phyloP scores from a whole-genome alignment of 495 filamentous ascomycete species.

The Talaromyces borbonicus region DNA sequence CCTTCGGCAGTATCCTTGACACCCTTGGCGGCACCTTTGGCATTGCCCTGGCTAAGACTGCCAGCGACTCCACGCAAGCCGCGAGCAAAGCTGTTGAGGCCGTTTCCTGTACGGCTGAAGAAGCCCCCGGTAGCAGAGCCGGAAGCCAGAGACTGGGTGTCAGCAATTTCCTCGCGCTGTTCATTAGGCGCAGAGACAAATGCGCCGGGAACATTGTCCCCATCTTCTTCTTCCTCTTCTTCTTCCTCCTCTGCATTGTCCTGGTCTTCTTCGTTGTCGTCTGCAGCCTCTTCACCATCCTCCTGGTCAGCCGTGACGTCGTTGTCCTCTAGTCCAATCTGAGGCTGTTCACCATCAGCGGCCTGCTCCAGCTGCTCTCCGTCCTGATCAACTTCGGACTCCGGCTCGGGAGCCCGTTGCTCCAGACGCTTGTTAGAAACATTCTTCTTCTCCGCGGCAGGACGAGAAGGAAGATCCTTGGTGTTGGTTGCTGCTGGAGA shows the following conservation, averaged over 20 bases:
- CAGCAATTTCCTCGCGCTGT: constrained; percentile 24
- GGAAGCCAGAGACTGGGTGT: constrained; percentile 19
- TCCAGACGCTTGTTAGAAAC: not conserved
- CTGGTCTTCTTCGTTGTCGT: constrained; percentile 10
- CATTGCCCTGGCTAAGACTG: constrained; percentile 11
- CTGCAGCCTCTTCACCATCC: not conserved
- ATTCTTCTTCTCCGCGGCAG: not conserved
- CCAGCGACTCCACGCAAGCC: constrained; percentile 15
- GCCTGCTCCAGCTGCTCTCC: not conserved
- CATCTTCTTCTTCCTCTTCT: constrained; percentile 20
- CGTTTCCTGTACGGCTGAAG: constrained; percentile 6
- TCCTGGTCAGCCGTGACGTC: not conserved
- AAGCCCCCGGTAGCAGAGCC: constrained; percentile 16
- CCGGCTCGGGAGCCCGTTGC: constrained; percentile 3
- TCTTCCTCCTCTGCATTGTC: constrained; percentile 15
- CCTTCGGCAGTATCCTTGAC: constrained; percentile 20
- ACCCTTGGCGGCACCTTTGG: constrained; percentile 12
- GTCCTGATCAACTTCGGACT: not conserved
- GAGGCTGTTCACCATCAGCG: not conserved
- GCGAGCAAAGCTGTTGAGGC: constrained; percentile 5
- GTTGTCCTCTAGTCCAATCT: not conserved
- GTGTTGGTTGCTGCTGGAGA: not conserved
- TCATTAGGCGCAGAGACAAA: constrained; percentile 13
- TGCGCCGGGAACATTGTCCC: not conserved
- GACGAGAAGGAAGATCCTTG: constrained; percentile 3